Evolutionary conservation across 2,329 filamentous ascomycete genomes (phyloP), one percentile per base, ranked within the genome.

Genomic region (Trichoderma sp.): DNA sequence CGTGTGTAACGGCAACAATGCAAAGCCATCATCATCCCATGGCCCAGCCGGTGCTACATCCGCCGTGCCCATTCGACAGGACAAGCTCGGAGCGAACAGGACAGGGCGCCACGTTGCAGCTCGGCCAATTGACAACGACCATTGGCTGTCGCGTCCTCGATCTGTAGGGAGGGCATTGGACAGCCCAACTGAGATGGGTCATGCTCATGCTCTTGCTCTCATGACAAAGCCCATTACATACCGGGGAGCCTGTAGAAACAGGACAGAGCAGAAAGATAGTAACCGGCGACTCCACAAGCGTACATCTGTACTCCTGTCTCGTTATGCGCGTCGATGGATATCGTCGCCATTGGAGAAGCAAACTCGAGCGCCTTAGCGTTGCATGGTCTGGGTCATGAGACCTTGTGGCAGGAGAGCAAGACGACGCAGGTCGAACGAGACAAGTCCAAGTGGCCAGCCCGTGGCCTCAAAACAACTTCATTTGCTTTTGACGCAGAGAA

Each of bases 301-400:
- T 41, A 60, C 43, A 47, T 62, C 59, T 39, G 57, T 51, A 41
- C 44, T 61, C 44, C 57, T 61, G 57, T 43, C 52, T 54, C 47
- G 51, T 44, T 39, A 56, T 55, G 64, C 57, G 59, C 45, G 62
- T 12, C 24, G 61, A 64, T 60, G 65, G 65, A 44, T 57, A 65
- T 43, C 44, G 50, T 61, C 45, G 62, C 41, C 43, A 41, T 61
- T 62, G 47, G 65, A 58, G 61, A 67, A 48, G 54, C 30, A 66
- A 69, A 68, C 61, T 64, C 68, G 54, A 66, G 64, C 63, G 54
- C 65, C 63, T 71, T 74, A 72, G 72, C 72, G 71, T 72, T 68
- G 70, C 68, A 70, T 70, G 66, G 64, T 67, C 19, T 66, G 66
- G 72, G 72, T 74, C 73, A 74, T 74, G 72, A 69, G 73, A 74